Base-by-base conservation (phyloP, 164 flowering plant species). In the Cinnamomum micranthum region DNA sequence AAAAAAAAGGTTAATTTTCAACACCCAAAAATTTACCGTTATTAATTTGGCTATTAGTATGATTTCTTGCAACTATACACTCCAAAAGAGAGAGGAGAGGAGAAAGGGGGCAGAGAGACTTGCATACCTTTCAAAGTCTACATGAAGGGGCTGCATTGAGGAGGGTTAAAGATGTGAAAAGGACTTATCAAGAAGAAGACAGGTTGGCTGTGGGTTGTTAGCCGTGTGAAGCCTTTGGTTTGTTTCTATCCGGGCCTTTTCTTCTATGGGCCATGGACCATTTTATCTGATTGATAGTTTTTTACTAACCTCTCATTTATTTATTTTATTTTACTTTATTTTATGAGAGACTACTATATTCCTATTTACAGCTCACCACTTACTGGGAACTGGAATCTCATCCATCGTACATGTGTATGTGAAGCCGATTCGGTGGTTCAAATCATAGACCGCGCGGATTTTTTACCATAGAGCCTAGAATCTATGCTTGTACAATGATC, bases 151-250 rank as follows among this genome's bases (percentile, higher is more conserved):
- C 27, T 69, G 72, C 77, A 14, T 74, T 33, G 77, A 71, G 73
- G 75, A 84, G 85, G 68, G 82, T 79, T 78, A 76, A 82, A 87
- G 85, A 81, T 80, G 82, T 77, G 93, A 89, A 82, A 85, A 60
- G 19, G 93, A 89, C 90, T 14, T 81, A 27, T 81, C 88, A 58
- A 77, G 75, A 80, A 65, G 73, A 79, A 72, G 90, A 89, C 90
- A 88, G 91, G 78, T 82, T 85, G 90, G 85, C 47, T 50, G 22
- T 52, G 81, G 85, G 80, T 84, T 41, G 47, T 41, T 41, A 41
- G 47, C 47, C 47, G 47, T 41, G 47, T 41, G 47, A 41, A 41
- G 47, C 66, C 51, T 12, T n/a, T 59, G 27, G 50, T 68, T 68
- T 58, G n/a, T 47, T 51, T 55, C 52, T 33, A 50, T 68, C 2